These are phyloP conservation scores for Ogataea dorogensis DNA, from an alignment of 805 yeast genomes.

Conservation along the genomic window DNA sequence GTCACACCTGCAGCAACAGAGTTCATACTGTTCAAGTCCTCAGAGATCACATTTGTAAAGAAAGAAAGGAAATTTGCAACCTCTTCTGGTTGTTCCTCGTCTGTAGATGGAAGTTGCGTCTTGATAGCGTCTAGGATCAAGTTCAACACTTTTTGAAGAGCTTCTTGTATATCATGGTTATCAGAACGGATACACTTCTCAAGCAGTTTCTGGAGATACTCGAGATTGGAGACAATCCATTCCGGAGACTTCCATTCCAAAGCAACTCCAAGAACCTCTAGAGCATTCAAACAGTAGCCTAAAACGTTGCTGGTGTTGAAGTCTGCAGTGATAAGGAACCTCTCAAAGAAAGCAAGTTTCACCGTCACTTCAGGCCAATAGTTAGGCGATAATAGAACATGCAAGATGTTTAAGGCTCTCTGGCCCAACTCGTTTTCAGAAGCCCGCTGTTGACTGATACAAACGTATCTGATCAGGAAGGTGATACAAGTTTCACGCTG, in stretches of 20 bases:
- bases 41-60: conserved; percentile 68
- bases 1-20: conserved; percentile 88
- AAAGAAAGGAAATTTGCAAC: conserved; percentile 59
- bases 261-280: conserved; percentile 83
- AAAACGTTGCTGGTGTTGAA: conserved; percentile 63
- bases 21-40: conserved; percentile 67
- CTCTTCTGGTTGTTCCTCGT: conserved; percentile 60
- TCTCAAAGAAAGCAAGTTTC: conserved; percentile 82
- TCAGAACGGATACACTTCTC: conserved; percentile 81
- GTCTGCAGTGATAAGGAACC: conserved; percentile 78
- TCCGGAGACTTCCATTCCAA: conserved; percentile 70
- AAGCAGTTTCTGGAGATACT: conserved; percentile 66
- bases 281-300: conserved; percentile 83
- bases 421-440: conserved; percentile 81
- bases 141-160: conserved; percentile 70
- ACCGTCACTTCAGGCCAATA: conserved; percentile 91
- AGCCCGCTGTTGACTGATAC: conserved; percentile 81
- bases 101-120: conserved; percentile 38
- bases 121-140: conserved; percentile 66
- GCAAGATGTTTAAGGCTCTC: conserved; percentile 74
- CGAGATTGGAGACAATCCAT: conserved; percentile 77
- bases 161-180: conserved; percentile 84
- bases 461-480: conserved; percentile 80
- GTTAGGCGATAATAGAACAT: conserved; percentile 65
- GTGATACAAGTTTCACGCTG: conserved; percentile 90